Base-by-base conservation (phyloP, 169 alveolate species). In the Babesia bovis region DNA sequence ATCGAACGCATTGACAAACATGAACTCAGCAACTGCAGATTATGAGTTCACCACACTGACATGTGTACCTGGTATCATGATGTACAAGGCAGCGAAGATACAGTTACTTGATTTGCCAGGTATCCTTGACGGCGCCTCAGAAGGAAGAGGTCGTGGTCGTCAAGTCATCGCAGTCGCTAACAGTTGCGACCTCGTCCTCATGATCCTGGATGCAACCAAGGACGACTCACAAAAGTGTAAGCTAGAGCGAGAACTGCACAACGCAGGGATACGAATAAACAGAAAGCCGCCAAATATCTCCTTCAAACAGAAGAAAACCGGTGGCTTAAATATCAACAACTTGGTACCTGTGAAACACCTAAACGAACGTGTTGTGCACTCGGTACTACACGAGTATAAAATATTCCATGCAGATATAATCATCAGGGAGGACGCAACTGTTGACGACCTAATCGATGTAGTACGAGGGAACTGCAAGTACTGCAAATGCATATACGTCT, bases 31-130 rank as follows among this genome's bases (percentile, higher is more conserved):
- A 70, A 95, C 94, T 10, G 99, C 99, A n/a, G 98, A 96, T 26
- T 96, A 97, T 77, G 99, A 97, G 83, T 97, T 97, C 84, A 97
- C 99, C 23, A 97, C 99, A 0, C 91, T 97, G 53, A 96, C 99
- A 12, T 96, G 99, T 84, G 98, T 97, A 44, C 99, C 99, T 15
- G 99, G 76, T 3, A 84, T 82, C 23, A 71, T 91, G 58, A 67
- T 73, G 35, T 85, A 91, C 68, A 94, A 94, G 74, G 99, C 98
- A 26, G 98, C 98, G 1, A 94, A 94, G 78, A 92, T 97, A 53
- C 95, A 97, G 85, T 88, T 97, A 51, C 89, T 97, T 33, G 99
- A 97, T 90, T 85, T 97, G 30, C 99, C 99, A 23, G 99, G 99
- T 56, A 79, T 74, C 38, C 57, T 82, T 30, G 94, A 91, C 72